These are phyloP conservation scores for Alternaria gansuensis DNA, from an alignment of 2,329 filamentous ascomycete species.

Conservation along the genomic window DNA sequence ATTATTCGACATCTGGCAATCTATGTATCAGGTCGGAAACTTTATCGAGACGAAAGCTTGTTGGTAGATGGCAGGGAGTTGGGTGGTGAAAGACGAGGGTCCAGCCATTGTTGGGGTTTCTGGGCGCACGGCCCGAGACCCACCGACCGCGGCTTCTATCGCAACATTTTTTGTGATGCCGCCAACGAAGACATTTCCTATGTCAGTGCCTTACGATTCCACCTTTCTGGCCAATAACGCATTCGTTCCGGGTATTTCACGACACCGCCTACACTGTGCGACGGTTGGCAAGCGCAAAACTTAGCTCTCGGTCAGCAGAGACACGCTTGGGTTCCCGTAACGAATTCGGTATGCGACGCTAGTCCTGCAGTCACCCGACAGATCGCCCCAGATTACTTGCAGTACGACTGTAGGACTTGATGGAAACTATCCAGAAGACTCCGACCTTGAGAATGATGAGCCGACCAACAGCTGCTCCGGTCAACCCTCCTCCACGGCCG, in stretches of 20 bases:
- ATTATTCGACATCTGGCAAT: not conserved
- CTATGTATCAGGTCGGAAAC: not conserved
- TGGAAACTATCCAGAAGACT: conserved; percentile 37
- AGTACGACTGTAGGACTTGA: conserved; percentile 17
- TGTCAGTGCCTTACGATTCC: conserved; percentile 18
- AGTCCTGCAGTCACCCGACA: conserved; percentile 29
- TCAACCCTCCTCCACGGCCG: conserved; percentile 27
- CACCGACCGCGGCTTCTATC: conserved; percentile 17
- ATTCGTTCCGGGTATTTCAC: not conserved
- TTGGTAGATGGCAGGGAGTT: not conserved
- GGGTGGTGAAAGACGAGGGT: not conserved
- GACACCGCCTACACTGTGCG: conserved; percentile 1
- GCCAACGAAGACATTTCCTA: conserved; percentile 5
- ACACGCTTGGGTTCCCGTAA: conserved; percentile 30
- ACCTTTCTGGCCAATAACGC: conserved; percentile 1
- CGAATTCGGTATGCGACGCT: conserved; percentile 31
- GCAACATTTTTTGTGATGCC: conserved; percentile 28
- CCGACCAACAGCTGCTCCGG: conserved; percentile 32
- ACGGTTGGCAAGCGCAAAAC: conserved; percentile 2
- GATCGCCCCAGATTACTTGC: conserved; percentile 25
- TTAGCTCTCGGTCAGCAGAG: not conserved
- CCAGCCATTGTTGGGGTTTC: conserved; percentile 5
- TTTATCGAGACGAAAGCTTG: not conserved
- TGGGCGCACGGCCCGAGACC: conserved; percentile 20
- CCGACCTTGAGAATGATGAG: conserved; percentile 37